Evolutionary conservation across 331 rosid species (phyloP).

Genomic region (Rosa hybrid): DNA sequence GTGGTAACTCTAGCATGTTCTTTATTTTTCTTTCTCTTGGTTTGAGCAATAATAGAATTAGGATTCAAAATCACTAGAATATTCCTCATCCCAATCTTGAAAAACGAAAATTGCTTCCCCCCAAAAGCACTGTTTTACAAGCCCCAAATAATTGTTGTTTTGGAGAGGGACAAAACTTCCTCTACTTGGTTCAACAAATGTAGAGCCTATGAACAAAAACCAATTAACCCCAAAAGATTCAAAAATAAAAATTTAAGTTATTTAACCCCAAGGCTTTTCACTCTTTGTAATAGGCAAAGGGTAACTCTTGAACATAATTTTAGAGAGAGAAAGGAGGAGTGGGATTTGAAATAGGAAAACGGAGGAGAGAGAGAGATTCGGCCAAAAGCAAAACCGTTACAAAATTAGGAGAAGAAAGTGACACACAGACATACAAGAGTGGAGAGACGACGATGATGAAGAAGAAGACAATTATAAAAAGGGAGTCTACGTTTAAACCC

Average conservation of each 20-base stretch:
- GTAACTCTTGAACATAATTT: neutral
- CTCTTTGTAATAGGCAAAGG: neutral
- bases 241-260: neutral
- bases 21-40: neutral
- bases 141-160: neutral
- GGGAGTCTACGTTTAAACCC: neutral
- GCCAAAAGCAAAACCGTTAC: slow-evolving; percentile 26
- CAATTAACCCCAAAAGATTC: neutral
- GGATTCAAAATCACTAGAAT: neutral
- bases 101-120: neutral
- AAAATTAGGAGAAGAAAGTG: slow-evolving; percentile 13
- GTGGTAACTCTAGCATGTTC: neutral
- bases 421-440: slow-evolving; percentile 7
- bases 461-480: neutral
- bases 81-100: neutral
- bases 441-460: neutral
- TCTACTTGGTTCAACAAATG: neutral
- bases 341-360: slow-evolving; percentile 1
- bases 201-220: too few relatives aligned
- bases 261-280: neutral
- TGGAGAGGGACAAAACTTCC: slow-evolving; percentile 1
- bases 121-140: neutral
- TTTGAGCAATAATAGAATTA: neutral
- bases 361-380: slow-evolving; percentile 2
- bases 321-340: neutral